Conservation (phyloP, 1,139 yeast genomes). For the Pichia inconspicua region DNA sequence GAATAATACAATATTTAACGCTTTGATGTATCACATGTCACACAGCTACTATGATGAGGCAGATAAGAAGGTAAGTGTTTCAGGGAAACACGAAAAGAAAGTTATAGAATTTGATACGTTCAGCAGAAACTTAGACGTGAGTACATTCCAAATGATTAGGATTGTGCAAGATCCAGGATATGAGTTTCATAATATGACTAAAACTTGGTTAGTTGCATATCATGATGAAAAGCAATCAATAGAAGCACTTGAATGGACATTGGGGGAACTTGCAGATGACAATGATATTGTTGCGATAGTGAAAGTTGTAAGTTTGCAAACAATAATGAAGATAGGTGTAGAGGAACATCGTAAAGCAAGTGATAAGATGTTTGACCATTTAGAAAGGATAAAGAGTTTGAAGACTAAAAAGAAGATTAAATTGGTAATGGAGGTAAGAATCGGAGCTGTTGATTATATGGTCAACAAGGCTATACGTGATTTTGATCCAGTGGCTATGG, state of each 20-base stretch:
- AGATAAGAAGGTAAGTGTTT: not conserved
- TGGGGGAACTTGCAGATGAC: conserved; percentile 53
- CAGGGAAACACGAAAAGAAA: not conserved
- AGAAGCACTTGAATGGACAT: conserved; percentile 57
- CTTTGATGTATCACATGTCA: conserved; percentile 20
- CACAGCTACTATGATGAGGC: not conserved
- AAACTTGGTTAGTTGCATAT: conserved; percentile 57
- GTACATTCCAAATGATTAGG: conserved; percentile 20
- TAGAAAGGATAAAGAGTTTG: conserved; percentile 42
- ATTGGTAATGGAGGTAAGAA: conserved; percentile 50
- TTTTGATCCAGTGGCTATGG: conserved; percentile 57
- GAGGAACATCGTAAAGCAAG: conserved; percentile 33
- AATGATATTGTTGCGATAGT: conserved; percentile 60
- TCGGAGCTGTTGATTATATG: conserved; percentile 53
- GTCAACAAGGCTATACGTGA: conserved; percentile 50
- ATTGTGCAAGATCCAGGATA: conserved; percentile 50
- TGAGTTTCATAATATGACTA: conserved; percentile 46
- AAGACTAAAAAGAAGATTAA: conserved; percentile 32
- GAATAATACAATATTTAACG: conserved; percentile 25
- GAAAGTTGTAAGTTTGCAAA: conserved; percentile 47
- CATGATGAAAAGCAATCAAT: conserved; percentile 51
- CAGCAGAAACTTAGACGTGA: conserved; percentile 14
- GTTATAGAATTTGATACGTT: conserved; percentile 22
- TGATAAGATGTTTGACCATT: conserved; percentile 31
- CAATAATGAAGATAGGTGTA: conserved; percentile 29